Evolutionary conservation across 129 eudicot species (phyloP).

Genomic region (Saposhnikovia divaricata): DNA sequence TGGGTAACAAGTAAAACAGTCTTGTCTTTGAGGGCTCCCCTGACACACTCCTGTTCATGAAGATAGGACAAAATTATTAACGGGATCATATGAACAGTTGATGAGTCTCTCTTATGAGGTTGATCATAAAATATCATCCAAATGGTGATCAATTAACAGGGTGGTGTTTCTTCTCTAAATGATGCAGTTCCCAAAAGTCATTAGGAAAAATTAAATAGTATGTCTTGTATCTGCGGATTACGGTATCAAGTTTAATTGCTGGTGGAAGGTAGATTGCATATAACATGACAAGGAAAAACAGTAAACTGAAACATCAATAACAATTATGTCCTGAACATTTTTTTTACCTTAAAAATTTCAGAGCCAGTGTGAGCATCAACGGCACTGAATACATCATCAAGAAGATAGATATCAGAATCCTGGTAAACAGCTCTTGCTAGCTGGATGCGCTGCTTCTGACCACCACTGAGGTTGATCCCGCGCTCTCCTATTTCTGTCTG

Average conservation of each 20-base stretch:
- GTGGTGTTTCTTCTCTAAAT: not conserved
- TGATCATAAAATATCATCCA: not conserved
- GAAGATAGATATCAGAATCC: constrained; percentile 79
- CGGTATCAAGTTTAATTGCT: not conserved
- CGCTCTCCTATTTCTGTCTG: constrained; percentile 73
- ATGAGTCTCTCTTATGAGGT: not conserved
- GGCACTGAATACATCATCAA: constrained; percentile 83
- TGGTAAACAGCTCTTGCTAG: constrained; percentile 95
- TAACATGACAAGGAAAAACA: not conserved
- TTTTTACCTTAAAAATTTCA: constrained; percentile 64
- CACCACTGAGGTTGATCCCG: constrained; percentile 61
- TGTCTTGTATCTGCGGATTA: not conserved
- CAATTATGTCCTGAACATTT: not conserved
- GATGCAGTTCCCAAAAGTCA: not conserved
- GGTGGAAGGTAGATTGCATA: not conserved
- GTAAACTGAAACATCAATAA: not conserved
- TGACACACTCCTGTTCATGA: constrained; percentile 61
- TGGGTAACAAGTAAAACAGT: constrained; percentile 80
- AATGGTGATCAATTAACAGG: not conserved
- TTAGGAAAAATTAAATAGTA: not conserved
- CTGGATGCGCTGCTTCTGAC: constrained; percentile 77
- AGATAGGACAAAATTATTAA: not conserved
- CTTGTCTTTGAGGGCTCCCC: constrained; percentile 62
- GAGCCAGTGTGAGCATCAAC: constrained; percentile 97
- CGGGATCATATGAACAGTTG: not conserved